Base-by-base conservation (phyloP, 179 eudicot genomes). In the Sideroxylon spinosum region DNA sequence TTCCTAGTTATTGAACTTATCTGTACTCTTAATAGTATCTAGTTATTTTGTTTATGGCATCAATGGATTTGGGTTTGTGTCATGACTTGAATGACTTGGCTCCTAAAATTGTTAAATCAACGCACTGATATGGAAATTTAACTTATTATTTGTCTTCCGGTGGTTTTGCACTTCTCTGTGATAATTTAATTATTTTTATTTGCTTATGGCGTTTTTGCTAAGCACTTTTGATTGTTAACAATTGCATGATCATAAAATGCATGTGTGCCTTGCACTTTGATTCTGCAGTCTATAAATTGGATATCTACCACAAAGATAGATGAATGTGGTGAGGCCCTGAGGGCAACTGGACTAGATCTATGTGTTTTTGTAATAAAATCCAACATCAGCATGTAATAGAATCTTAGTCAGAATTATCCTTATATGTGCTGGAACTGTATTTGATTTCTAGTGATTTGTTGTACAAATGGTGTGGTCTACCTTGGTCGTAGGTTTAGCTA, bases 1-100 rank as follows among this genome's bases (percentile, higher is more conserved):
- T 75, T 74, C 79, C 10, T 79, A 29, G 60, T 72, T 71, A 71
- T 67, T 7, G 20, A 69, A 69, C 48, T 73, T 7, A 53, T 81
- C 50, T 71, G 4, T 65, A 22, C 61, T 80, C 67, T 53, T 7
- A 25, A 13, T 67, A 20, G 52, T 62, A 19, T 65, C 6, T 44
- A 9, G n/a, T 29, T 11, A 50, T 73, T 73, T 14, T 20, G 46
- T 55, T 73, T 55, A 56, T 56, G 76, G 62, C n/a, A 71, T 52
- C 61, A 56, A 2, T 50, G 61, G n/a, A 49, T 19, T 20, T 37
- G 20, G 29, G 49, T 59, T 74, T 37, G 3, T 14, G 9, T 13
- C 2, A 17, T 74, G 53, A 32, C 67, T 74, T 74, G 14, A 57
- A 16, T 20, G 49, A 52, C 62, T 46, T 23, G 16, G 48, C 46